A percentile compares a stretch with the other conserved stretches of the same genome.
These are phyloP conservation scores for Biscogniauxia mediterranea DNA, from an alignment of 2,329 filamentous ascomycete species.

Conservation along the genomic window DNA sequence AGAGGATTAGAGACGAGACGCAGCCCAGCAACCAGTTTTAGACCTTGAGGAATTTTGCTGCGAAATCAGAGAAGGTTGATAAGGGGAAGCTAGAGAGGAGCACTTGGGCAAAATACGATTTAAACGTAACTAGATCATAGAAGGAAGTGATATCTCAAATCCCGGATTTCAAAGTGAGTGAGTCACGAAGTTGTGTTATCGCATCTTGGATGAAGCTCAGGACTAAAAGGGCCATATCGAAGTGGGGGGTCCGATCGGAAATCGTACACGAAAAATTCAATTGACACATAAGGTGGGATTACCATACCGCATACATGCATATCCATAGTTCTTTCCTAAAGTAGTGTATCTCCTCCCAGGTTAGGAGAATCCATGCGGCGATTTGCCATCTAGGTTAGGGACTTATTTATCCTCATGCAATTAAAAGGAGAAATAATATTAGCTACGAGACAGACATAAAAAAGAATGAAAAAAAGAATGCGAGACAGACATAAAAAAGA, in stretches of 20 bases:
- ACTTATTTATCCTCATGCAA: too few species aligned
- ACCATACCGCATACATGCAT: constrained; percentile 12
- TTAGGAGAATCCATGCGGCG: too few species aligned
- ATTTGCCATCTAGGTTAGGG: too few species aligned
- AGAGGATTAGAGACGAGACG: not conserved
- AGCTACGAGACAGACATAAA: too few species aligned
- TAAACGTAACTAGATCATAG: not conserved
- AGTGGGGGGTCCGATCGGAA: constrained; percentile 29
- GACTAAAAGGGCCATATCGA: constrained; percentile 9
- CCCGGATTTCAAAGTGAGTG: not conserved
- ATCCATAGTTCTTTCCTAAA: not conserved
- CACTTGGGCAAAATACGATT: too few species aligned
- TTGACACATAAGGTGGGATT: constrained; percentile 22
- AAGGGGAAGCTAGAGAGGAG: not conserved
- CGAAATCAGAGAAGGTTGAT: not conserved
- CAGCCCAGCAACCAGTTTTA: not conserved
- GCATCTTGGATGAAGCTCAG: not conserved
- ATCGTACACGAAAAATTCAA: constrained; percentile 21
- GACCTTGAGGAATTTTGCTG: not conserved
- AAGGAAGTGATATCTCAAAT: not conserved
- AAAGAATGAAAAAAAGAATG: too few species aligned
- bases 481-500: too few species aligned
- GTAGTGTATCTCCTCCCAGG: too few species aligned
- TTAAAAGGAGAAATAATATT: too few species aligned
- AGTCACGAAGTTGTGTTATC: constrained; percentile 7